Base-by-base conservation (phyloP, 2,329 filamentous ascomycete species). In the Colletotrichum cuscutae region DNA sequence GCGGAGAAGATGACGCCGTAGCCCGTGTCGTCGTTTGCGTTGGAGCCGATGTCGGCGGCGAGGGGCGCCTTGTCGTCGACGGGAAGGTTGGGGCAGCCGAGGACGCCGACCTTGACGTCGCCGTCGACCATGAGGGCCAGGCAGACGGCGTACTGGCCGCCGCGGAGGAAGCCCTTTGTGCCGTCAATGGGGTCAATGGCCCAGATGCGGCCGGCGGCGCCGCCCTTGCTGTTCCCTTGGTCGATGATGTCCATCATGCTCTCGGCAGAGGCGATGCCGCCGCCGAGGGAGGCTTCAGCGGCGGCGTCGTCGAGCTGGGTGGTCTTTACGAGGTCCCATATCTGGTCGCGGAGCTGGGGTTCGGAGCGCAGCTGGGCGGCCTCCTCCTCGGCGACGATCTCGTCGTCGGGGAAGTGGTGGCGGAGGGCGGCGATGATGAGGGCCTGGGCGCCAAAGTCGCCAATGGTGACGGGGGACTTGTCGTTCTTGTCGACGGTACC, bases 131-230 rank as follows among this genome's bases (percentile, higher is more conserved):
- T 93, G 78, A 99, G 87, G 46, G 90, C 97, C 5, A 99, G 89
- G 81, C 96, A 98, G 66, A 99, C 95, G 68, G 97, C 97, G 81
- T 99, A 99, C 86, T 99, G 97, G 52, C 95, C 97, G 65, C 97
- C 97, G 75, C 97, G 91, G 73, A 99, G 87, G 86, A 99, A 99
- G 35, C 97, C 97, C 86, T 98, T 98, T 66, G 97, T 99, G 76
- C 97, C 97, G 83, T 99, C 97, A 75, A 99, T 98, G 72, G 97
- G 97, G 83, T 99, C 97, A 70, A 99, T 91, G 53, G 96, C 94
- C 97, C 97, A 99, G 82, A 98, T 94, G 76, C 97, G 89, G 75
- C 95, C 95, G 76, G 86, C 88, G 73, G 85, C 82, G 32, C 95
- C 95, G 73, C 95, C 95, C 70, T 89, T 84, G 83, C 92, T 94